phyloP scores from a whole-genome alignment of 768 basidiomycete genomes.

The Suillus occidentalis region DNA sequence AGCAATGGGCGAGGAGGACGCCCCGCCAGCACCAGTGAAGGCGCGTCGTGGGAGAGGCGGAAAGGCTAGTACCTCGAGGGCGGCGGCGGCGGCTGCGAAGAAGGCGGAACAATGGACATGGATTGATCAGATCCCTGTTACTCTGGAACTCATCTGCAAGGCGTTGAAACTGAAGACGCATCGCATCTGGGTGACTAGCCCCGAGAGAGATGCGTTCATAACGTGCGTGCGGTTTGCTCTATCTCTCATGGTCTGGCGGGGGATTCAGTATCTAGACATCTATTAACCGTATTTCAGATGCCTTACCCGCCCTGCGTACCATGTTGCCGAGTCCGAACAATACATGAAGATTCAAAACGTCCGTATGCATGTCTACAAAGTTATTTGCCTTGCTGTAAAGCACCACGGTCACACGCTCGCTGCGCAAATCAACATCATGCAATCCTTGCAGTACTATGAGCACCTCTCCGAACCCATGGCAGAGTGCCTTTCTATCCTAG shows the following conservation, averaged over 20 bases:
- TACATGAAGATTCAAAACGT: constrained; percentile 83
- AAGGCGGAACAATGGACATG: constrained; percentile 66
- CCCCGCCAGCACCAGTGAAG: constrained; percentile 46
- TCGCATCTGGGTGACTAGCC: constrained; percentile 87
- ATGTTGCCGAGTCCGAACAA: constrained; percentile 79
- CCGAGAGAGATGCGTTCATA: constrained; percentile 84
- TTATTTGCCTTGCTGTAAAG: constrained; percentile 90
- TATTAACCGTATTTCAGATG: constrained; percentile 51
- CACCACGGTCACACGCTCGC: constrained; percentile 81
- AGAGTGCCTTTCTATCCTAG: constrained; percentile 76
- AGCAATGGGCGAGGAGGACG: constrained; percentile 45
- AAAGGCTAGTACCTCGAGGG: constrained; percentile 43
- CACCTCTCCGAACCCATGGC: constrained; percentile 95
- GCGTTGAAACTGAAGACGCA: constrained; percentile 68
- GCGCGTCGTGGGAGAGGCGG: constrained; percentile 60
- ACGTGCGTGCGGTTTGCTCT: constrained; percentile 48
- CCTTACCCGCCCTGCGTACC: constrained; percentile 84
- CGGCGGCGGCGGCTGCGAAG: constrained; percentile 45
- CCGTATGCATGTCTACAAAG: constrained; percentile 76
- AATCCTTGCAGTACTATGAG: constrained; percentile 90
- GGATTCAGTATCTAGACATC: neutral
- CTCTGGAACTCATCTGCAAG: constrained; percentile 70
- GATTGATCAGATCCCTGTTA: constrained; percentile 71
- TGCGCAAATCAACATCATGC: constrained; percentile 89
- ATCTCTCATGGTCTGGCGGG: neutral